A percentile compares a stretch with the other conserved stretches of the same genome.
phyloP scores from a whole-genome alignment of 768 basidiomycete genomes.

The Xerocomellus amylosporus region DNA sequence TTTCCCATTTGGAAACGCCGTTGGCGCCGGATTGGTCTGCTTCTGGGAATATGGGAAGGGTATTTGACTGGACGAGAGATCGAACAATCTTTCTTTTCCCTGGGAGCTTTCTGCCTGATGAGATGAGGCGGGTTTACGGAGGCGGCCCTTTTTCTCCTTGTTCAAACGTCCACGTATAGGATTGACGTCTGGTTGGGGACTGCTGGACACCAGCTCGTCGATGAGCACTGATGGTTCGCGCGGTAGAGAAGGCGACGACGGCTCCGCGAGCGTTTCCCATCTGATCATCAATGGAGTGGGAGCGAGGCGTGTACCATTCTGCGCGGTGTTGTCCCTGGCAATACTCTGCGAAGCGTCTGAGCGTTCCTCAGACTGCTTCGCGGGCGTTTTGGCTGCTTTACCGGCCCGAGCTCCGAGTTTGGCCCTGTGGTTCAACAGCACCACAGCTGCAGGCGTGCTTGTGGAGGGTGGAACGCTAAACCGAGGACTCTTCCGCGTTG shows the following conservation, averaged over 20 bases:
- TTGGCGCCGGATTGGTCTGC: constrained; percentile 10
- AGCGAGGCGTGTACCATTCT: neutral
- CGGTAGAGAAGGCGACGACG: constrained; percentile 26
- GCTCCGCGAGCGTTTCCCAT: constrained; percentile 34
- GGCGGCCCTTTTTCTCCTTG: constrained; percentile 11
- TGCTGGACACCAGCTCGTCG: constrained; percentile 38
- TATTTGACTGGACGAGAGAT: constrained; percentile 50
- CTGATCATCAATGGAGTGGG: constrained; percentile 11
- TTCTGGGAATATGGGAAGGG: constrained; percentile 56
- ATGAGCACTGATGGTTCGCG: constrained; percentile 25
- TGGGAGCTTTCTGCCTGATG: neutral
- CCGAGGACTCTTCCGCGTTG: constrained; percentile 22
- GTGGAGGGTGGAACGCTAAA: constrained; percentile 4
- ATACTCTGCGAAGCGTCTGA: neutral
- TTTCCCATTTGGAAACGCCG: constrained; percentile 27
- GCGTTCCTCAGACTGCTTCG: constrained; percentile 4
- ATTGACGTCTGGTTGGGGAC: constrained; percentile 16
- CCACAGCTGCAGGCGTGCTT: constrained; percentile 7
- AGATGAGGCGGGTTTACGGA: neutral
- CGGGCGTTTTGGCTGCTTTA: constrained; percentile 13
- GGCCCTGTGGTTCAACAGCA: neutral
- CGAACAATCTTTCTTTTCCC: constrained; percentile 40
- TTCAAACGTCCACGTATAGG: neutral
- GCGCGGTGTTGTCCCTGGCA: neutral
- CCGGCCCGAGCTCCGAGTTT: neutral